Evolutionary conservation across 208 protist genomes (phyloP).

Genomic region (Acanthamoeba triangularis): DNA sequence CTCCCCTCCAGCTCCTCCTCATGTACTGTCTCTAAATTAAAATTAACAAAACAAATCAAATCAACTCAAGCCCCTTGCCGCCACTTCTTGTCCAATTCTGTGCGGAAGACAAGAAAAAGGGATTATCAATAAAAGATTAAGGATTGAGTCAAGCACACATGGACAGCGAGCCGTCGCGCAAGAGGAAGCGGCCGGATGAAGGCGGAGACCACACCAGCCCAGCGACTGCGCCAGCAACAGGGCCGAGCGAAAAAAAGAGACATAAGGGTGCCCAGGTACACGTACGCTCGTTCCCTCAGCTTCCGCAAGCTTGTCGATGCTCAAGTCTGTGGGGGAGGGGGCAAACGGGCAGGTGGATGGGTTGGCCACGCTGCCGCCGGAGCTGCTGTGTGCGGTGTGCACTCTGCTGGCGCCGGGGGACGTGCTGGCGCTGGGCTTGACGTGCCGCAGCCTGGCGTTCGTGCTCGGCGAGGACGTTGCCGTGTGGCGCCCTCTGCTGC

Average conservation of each 20-base stretch:
- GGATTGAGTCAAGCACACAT: no score
- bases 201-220: no score
- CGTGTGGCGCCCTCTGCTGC: not conserved
- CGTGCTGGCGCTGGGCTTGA: not conserved
- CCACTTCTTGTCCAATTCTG: not conserved
- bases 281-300: no score
- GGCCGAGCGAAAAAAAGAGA: no score
- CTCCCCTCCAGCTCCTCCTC: slow-evolving; percentile 15
- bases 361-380: not conserved
- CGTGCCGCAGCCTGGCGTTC: not conserved
- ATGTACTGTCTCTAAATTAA: not conserved
- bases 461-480: not conserved
- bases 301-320: no score
- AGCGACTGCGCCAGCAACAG: no score
- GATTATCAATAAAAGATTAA: no score
- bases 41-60: not conserved
- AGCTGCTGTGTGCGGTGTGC: not conserved
- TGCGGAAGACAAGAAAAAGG: no score
- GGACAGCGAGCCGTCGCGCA: no score
- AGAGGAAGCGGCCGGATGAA: no score
- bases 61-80: not conserved
- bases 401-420: not conserved
- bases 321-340: not conserved
- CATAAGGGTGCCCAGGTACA: no score
- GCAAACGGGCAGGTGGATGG: not conserved